These are phyloP conservation scores for Globisporangium yorkense DNA, from an alignment of 352 stramenopile genomes.

Conservation along the genomic window DNA sequence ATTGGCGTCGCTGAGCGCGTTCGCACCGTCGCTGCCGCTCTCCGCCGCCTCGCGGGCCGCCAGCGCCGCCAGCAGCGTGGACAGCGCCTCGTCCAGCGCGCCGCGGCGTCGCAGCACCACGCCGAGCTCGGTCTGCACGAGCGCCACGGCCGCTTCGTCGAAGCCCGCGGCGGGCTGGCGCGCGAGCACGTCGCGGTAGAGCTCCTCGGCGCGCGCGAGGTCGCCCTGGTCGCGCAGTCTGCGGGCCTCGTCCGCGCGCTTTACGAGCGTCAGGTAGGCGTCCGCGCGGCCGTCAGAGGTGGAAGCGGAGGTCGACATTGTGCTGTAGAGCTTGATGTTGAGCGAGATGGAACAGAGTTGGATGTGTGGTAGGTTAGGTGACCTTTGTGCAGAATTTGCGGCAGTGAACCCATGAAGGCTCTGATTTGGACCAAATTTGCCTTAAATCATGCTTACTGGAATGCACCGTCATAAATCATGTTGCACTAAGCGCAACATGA, in stretches of 20 bases:
- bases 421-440: too few species aligned
- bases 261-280: constrained; percentile 43
- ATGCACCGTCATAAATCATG: too few species aligned
- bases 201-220: constrained; percentile 28
- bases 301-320: background rate
- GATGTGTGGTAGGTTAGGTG: too few species aligned
- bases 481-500: too few species aligned
- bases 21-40: constrained; percentile 14
- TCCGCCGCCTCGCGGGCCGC: constrained; percentile 21
- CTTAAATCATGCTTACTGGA: too few species aligned
- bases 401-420: too few species aligned
- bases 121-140: constrained; percentile 54
- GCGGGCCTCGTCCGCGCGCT: constrained; percentile 36
- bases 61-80: constrained; percentile 36
- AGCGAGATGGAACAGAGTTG: too few species aligned
- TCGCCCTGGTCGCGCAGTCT: constrained; percentile 32
- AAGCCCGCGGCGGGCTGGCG: constrained; percentile 48
- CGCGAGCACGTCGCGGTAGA: constrained; percentile 39
- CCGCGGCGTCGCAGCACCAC: constrained; percentile 40
- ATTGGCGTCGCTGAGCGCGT: constrained; percentile 51
- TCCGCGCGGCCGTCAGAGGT: constrained; percentile 13
- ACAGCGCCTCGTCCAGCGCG: constrained; percentile 41
- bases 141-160: constrained; percentile 46
- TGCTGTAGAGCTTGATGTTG: too few species aligned
- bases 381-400: too few species aligned